Evolutionary conservation across 1,139 yeast genomes (phyloP).

Genomic region (Protomyces pachydermus): DNA sequence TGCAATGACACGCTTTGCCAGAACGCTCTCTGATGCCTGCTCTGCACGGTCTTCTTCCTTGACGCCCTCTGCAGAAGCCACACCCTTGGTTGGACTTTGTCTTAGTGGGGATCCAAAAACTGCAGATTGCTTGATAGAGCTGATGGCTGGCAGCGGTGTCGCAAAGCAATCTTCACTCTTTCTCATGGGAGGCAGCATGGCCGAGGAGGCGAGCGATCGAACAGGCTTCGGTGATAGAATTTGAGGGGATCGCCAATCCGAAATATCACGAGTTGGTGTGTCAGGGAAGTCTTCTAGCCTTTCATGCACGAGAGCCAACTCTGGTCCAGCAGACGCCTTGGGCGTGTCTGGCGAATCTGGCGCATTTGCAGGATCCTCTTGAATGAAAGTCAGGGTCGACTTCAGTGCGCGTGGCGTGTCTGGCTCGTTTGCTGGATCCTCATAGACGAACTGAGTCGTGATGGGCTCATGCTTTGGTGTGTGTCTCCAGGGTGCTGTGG

Average conservation of each 20-base stretch:
- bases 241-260: not conserved
- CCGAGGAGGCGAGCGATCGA: not conserved
- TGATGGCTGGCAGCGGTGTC: not conserved
- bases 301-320: not conserved
- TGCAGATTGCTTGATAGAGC: not conserved
- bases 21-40: not conserved
- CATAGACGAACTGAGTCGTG: not conserved
- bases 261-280: not conserved
- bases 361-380: constrained; percentile 3
- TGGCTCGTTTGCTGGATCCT: not conserved
- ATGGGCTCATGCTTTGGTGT: not conserved
- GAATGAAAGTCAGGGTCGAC: not conserved
- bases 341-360: not conserved
- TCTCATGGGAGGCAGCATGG: not conserved
- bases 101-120: not conserved
- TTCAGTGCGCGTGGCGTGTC: not conserved
- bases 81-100: not conserved
- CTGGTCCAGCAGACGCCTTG: not conserved
- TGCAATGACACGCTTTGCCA: not conserved
- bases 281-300: not conserved
- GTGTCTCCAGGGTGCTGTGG: constrained; percentile 4
- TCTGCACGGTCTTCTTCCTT: not conserved
- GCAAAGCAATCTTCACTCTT: not conserved
- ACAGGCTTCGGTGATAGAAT: not conserved
- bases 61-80: not conserved